Percentiles rank a stretch among this genome's conserved stretches.
phyloP scores from a whole-genome alignment of 345 rosid species.

The Moricandia moricandioides region DNA sequence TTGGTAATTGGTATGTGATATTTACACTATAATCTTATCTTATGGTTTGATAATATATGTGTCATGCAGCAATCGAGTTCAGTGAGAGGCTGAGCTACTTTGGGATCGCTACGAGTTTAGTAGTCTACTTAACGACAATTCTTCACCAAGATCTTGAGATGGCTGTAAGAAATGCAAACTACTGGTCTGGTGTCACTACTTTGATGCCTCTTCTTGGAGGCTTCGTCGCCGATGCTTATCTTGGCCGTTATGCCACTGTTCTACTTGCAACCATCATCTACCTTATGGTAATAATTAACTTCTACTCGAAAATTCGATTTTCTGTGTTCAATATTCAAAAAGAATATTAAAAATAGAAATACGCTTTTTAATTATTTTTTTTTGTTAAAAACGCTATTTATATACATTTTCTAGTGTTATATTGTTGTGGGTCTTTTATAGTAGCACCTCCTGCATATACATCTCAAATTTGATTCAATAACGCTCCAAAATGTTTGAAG shows the following conservation, averaged over 20 bases:
- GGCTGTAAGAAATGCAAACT: conserved; percentile 76
- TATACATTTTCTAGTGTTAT: background rate
- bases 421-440: background rate
- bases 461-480: background rate
- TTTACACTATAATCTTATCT: background rate
- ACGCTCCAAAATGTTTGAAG: background rate
- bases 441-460: background rate
- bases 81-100: conserved; percentile 90
- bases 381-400: no score
- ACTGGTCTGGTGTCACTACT: conserved; percentile 92
- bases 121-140: conserved; percentile 75
- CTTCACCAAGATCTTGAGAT: conserved; percentile 84
- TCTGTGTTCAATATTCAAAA: background rate
- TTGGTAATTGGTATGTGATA: background rate
- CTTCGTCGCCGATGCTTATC: conserved; percentile 81
- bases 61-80: conserved; percentile 72
- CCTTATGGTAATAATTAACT: conserved; percentile 49
- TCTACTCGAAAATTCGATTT: background rate
- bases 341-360: background rate
- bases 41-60: conserved; percentile 4
- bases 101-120: conserved; percentile 80
- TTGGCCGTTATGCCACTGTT: conserved; percentile 76
- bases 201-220: conserved; percentile 93
- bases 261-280: conserved; percentile 56
- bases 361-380: background rate